A percentile compares a stretch with the other conserved stretches of the same genome.
These are phyloP conservation scores for Crithidia acanthocephali DNA, from an alignment of 208 protist genomes.

Conservation along the genomic window DNA sequence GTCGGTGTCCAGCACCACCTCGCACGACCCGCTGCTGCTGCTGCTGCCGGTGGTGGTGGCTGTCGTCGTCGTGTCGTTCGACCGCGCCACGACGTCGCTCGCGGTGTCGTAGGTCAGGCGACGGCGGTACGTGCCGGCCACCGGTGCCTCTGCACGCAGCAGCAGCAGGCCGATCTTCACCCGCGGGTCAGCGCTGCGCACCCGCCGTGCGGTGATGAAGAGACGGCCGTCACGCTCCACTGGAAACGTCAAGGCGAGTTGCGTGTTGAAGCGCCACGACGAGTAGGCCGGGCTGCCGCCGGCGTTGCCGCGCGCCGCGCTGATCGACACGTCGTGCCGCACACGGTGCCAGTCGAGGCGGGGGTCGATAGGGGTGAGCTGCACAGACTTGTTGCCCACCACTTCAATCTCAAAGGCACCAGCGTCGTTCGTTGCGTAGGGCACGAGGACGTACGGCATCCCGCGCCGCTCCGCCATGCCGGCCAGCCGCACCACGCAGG, in stretches of 20 bases:
- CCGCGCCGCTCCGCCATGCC: conserved; percentile 79
- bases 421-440: conserved; percentile 43
- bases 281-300: conserved; percentile 74
- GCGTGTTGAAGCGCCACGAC: conserved; percentile 90
- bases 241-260: conserved; percentile 76
- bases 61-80: conserved; percentile 33
- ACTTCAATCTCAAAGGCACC: conserved; percentile 64
- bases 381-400: conserved; percentile 60
- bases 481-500: conserved; percentile 51
- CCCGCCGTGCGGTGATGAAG: conserved; percentile 58
- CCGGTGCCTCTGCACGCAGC: conserved; percentile 40
- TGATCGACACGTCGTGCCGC: conserved; percentile 41
- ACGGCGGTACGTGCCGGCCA: conserved; percentile 55
- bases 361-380: conserved; percentile 59
- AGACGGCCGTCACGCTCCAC: conserved; percentile 72
- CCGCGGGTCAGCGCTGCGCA: conserved; percentile 41
- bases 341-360: conserved; percentile 76
- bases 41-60: neutral
- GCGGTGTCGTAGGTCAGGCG: conserved; percentile 49
- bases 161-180: conserved; percentile 76
- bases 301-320: conserved; percentile 53
- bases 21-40: conserved; percentile 3
- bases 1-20: conserved; percentile 55
- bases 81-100: conserved; percentile 54
- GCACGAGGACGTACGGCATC: conserved; percentile 89